Evolutionary conservation across 2,329 filamentous ascomycete genomes (phyloP), one percentile per base, ranked within the genome.

Genomic region (Ophiocordyceps camponoti-floridani): DNA sequence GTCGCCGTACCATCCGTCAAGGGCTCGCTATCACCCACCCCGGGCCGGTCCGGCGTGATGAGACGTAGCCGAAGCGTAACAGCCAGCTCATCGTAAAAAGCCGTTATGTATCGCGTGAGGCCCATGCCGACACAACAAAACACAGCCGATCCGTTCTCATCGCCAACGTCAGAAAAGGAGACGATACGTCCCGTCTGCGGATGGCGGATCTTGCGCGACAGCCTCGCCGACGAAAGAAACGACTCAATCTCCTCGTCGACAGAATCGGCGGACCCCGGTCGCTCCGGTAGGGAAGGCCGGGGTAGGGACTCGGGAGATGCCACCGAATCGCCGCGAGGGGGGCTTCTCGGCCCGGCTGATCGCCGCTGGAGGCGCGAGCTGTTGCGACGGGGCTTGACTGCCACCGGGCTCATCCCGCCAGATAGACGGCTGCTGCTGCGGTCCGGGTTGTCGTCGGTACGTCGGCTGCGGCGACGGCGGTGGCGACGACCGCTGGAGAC

Each of bases 101-200:
- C 87, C 48, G 86, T 95, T 47, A 98, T 84, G 58, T 91, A 98
- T 61, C 91, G 77, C 11, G 91, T 98, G 54, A 98, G 63, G 0
- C 91, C 91, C 91, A 98, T 98, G 18, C 91, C 91, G 3, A 98
- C 87, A 55, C 91, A 98, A 58, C 91, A 93, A 53, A 98, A 88
- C 2, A 98, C 85, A 3, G 87, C 89, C 51, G 82, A 89, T 1
- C 91, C 91, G 40, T 89, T 77, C 0, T 88, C 79, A 58, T 96
- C 88, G 13, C 91, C 91, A 3, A 98, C 91, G 60, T 98, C 91
- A 0, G 89, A 96, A 56, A 95, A 98, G 1, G 87, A 93, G 51
- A 98, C 95, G 3, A 82, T 71, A 14, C 91, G 78, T 1, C 88
- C 87, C 0, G 84, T 93, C 47, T 84, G 80, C 1, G 87, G 86